Evolutionary conservation across 208 protist genomes (phyloP).

Genomic region (Tritrichomonas musculus): DNA sequence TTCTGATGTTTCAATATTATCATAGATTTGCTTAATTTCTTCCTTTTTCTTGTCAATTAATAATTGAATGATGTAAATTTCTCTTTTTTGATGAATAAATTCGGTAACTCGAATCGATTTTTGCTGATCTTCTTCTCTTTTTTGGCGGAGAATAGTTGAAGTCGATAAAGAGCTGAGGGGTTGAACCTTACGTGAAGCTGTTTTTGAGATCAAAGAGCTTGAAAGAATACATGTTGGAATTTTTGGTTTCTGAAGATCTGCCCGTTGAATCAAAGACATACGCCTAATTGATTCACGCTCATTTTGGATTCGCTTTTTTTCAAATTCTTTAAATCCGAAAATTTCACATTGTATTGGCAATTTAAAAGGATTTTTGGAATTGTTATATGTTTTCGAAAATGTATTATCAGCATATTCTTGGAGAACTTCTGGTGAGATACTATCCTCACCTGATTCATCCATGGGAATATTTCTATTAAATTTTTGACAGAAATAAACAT

Average conservation of each 20-base stretch:
- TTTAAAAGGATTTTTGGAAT: too few species aligned
- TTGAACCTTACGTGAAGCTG: too few species aligned
- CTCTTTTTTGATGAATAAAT: not conserved
- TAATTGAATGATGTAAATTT: slow-evolving; percentile 11
- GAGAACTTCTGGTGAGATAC: too few species aligned
- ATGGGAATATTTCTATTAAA: too few species aligned
- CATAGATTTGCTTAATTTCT: not conserved
- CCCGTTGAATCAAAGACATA: not conserved
- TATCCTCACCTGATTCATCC: too few species aligned
- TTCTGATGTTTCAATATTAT: not conserved
- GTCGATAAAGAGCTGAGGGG: not conserved
- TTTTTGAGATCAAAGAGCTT: too few species aligned
- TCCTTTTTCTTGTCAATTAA: not conserved
- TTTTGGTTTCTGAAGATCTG: not conserved
- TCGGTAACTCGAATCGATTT: not conserved
- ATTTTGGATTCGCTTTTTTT: too few species aligned
- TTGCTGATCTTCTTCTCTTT: not conserved
- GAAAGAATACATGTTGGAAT: not conserved
- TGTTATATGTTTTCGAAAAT: too few species aligned
- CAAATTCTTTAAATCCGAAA: too few species aligned
- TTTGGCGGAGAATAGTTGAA: not conserved
- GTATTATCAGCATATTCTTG: too few species aligned
- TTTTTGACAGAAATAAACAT: too few species aligned
- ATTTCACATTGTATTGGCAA: too few species aligned
- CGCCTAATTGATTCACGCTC: not conserved